phyloP scores from a whole-genome alignment of 805 yeast species.

The Saturnispora mendoncae region DNA sequence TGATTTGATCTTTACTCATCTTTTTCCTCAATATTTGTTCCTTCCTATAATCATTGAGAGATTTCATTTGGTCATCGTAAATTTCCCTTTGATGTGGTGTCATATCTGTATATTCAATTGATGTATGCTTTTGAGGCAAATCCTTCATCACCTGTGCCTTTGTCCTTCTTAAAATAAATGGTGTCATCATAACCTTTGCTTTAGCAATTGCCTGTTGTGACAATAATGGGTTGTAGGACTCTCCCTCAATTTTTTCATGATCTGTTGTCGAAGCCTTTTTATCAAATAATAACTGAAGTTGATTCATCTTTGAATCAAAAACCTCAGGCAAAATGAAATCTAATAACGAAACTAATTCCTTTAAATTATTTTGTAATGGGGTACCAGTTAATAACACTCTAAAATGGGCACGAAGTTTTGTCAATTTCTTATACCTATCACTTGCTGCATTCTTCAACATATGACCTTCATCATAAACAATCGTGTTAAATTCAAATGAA shows the following conservation, averaged over 20 bases:
- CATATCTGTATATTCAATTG: slow-evolving; percentile 58
- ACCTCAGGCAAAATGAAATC: slow-evolving; percentile 84
- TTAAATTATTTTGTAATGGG: slow-evolving; percentile 87
- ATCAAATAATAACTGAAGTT: slow-evolving; percentile 72
- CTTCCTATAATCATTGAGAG: slow-evolving; percentile 32
- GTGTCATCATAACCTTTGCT: slow-evolving; percentile 98
- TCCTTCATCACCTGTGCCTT: slow-evolving; percentile 88
- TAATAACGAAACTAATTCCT: slow-evolving; percentile 80
- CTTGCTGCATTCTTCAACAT: slow-evolving; percentile 84
- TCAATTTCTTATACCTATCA: slow-evolving; percentile 79
- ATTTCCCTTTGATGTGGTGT: slow-evolving; percentile 44
- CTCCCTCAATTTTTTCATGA: slow-evolving; percentile 32
- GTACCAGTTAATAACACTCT: slow-evolving; percentile 90
- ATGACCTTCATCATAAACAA: slow-evolving; percentile 97
- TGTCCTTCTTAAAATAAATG: slow-evolving; percentile 86
- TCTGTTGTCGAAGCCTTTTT: slow-evolving; percentile 69
- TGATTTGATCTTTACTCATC: slow-evolving; percentile 28
- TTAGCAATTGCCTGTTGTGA: slow-evolving; percentile 86
- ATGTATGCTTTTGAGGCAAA: slow-evolving; percentile 68
- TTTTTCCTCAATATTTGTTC: slow-evolving; percentile 38
- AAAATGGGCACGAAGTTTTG: slow-evolving; percentile 77
- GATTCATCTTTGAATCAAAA: slow-evolving; percentile 75
- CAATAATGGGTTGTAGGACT: slow-evolving; percentile 63
- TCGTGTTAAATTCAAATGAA: slow-evolving; percentile 67
- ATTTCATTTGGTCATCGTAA: slow-evolving; percentile 50